These are phyloP conservation scores for Xylariaceae sp. DNA, from an alignment of 2,329 filamentous ascomycete species.

Conservation along the genomic window DNA sequence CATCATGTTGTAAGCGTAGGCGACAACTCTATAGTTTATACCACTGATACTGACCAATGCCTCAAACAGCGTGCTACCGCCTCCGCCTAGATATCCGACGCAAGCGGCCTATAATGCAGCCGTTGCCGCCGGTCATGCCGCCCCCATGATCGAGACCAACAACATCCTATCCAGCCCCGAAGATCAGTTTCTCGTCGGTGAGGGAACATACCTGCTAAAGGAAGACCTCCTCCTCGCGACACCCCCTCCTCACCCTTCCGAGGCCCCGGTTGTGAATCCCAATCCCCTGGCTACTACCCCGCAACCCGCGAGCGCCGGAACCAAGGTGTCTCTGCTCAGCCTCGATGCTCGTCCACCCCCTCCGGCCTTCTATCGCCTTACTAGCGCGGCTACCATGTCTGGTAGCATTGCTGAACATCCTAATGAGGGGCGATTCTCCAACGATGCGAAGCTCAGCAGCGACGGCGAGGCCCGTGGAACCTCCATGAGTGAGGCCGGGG, in stretches of 20 bases:
- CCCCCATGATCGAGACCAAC: conserved; percentile 86
- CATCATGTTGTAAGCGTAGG: too few species aligned
- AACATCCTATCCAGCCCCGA: conserved; percentile 83
- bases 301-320: conserved; percentile 78
- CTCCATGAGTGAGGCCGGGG: conserved; percentile 48
- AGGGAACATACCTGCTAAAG: conserved; percentile 88
- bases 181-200: conserved; percentile 86
- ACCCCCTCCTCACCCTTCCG: conserved; percentile 91
- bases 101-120: conserved; percentile 69
- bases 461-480: conserved; percentile 51
- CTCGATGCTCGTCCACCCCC: conserved; percentile 59
- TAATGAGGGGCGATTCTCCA: conserved; percentile 56
- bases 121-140: conserved; percentile 62
- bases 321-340: conserved; percentile 74
- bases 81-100: conserved; percentile 78
- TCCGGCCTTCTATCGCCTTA: conserved; percentile 52
- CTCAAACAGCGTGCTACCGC: conserved; percentile 77
- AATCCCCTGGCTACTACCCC: conserved; percentile 87
- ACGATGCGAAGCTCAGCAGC: conserved; percentile 56
- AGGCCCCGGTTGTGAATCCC: conserved; percentile 79
- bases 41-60: too few species aligned
- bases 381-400: conserved; percentile 48
- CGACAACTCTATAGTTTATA: too few species aligned
- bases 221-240: conserved; percentile 91
- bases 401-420: conserved; percentile 59